These are phyloP conservation scores for Aspergillus nomiae DNA, from an alignment of 2,329 filamentous ascomycete genomes.

Conservation along the genomic window DNA sequence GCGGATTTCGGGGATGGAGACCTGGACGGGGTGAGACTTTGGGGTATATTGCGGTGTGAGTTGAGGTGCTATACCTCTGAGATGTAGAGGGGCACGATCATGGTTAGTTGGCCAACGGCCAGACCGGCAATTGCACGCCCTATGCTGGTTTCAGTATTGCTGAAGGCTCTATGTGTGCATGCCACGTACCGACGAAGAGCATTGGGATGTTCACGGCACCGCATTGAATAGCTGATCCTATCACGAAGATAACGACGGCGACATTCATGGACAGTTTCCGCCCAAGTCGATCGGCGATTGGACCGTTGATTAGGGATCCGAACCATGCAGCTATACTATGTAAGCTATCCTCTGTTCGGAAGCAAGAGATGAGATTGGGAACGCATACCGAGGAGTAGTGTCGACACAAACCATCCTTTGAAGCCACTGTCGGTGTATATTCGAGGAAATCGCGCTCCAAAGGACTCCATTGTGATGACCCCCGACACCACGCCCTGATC, in stretches of 20 bases:
- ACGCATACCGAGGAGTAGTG: conserved; percentile 45
- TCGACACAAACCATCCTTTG: conserved; percentile 58
- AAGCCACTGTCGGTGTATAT: conserved; percentile 49
- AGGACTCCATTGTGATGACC: conserved; percentile 51
- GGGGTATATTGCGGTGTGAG: neutral
- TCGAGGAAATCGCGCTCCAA: conserved; percentile 42
- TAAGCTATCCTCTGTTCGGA: conserved; percentile 4
- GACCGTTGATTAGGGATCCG: conserved; percentile 51
- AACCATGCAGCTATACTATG: conserved; percentile 48
- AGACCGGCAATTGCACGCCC: conserved; percentile 50
- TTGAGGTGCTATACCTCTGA: conserved; percentile 44
- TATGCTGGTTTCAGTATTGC: neutral
- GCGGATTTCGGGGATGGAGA: conserved; percentile 43
- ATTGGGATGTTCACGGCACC: conserved; percentile 44
- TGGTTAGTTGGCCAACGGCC: conserved; percentile 45
- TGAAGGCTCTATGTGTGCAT: conserved; percentile 22
- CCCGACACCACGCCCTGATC: conserved; percentile 54
- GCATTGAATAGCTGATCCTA: conserved; percentile 53
- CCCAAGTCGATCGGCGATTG: conserved; percentile 54
- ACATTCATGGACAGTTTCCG: conserved; percentile 55
- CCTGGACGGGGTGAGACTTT: conserved; percentile 33
- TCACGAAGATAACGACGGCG: conserved; percentile 54
- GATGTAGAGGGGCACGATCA: conserved; percentile 57
- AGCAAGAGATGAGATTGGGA: no score
- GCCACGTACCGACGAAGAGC: conserved; percentile 47